Base-by-base conservation (phyloP, 345 rosid species). In the Moringa oleifera region DNA sequence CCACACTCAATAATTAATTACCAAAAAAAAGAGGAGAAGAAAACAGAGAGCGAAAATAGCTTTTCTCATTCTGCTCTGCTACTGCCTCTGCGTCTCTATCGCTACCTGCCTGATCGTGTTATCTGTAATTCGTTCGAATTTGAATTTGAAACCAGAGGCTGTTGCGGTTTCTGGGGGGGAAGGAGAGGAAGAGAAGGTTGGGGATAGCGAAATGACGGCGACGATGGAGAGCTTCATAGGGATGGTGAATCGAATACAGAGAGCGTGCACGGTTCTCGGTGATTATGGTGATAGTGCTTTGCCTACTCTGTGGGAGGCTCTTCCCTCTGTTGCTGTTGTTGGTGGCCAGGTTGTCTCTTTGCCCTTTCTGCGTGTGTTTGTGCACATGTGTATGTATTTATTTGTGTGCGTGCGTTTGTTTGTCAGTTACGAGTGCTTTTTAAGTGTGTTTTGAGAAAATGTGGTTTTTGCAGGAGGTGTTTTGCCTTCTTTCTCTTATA, bases 251-350 rank as follows among this genome's bases (percentile, higher is more conserved):
- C 65, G 85, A 17, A 71, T 84, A 25, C 92, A 86, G 73, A 68
- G 77, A 53, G 87, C 84, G 0, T 84, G 92, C 54, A 84, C 92
- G 0, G 65, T 77, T 23, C 87, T 86, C 57, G 89, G 85, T 25
- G 37, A 36, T 33, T 33, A 5, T 41, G 47, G 12, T 41, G 21
- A 55, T 7, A 21, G 69, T 62, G 46, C 85, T 57, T 70, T 83
- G 72, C 81, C 85, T 71, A 77, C 89, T 18, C 92, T 83, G 19
- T 84, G 89, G 92, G 92, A 83, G 68, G 77, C 87, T 47, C 89
- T 86, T 71, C 89, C 92, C 6, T 78, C 92, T 58, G 84, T 86
- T 45, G 81, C 37, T 54, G 89, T 83, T 60, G 89, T 86, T 53
- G 89, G 85, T 23, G 87, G 89, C 55, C 85, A 83, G 83, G 88